Percentiles rank a stretch among this genome's conserved stretches.
Conservation (phyloP, 148 eudicot species). For the Hydrangea macrophylla region DNA sequence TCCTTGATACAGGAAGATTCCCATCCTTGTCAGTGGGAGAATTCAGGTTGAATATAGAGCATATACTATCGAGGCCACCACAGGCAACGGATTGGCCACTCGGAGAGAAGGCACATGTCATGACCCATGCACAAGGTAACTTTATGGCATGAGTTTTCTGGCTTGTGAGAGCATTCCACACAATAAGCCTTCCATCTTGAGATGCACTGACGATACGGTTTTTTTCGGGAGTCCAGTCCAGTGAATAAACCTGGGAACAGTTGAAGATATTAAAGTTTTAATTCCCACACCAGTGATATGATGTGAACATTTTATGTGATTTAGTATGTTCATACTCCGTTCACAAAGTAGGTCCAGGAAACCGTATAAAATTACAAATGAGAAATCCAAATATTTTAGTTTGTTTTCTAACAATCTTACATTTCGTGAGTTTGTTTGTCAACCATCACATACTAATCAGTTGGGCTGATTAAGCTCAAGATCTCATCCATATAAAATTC, state of each 20-base stretch:
- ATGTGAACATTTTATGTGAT: neutral
- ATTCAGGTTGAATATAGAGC: conserved; percentile 87
- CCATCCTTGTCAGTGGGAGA: conserved; percentile 81
- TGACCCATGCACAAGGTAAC: conserved; percentile 99
- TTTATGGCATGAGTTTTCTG: conserved; percentile 96
- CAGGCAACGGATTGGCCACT: conserved; percentile 93
- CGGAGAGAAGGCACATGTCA: conserved; percentile 97
- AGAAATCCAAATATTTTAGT: too few relatives aligned
- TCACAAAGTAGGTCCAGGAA: neutral
- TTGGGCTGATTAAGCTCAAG: too few relatives aligned
- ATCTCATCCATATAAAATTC: too few relatives aligned
- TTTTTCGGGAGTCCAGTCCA: conserved; percentile 94
- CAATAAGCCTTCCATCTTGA: conserved; percentile 95
- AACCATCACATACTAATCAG: too few relatives aligned
- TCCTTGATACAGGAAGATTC: conserved; percentile 78
- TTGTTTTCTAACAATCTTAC: too few relatives aligned
- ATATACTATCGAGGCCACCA: conserved; percentile 93
- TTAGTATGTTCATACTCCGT: neutral
- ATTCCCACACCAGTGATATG: neutral
- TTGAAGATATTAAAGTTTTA: conserved; percentile 9
- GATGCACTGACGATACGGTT: conserved; percentile 98
- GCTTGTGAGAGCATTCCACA: conserved; percentile 98
- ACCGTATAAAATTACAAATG: too few relatives aligned
- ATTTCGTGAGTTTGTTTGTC: too few relatives aligned
- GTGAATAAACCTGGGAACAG: conserved; percentile 68